phyloP scores from a whole-genome alignment of 257 asterid species.

The Solanum appendiculatum region DNA sequence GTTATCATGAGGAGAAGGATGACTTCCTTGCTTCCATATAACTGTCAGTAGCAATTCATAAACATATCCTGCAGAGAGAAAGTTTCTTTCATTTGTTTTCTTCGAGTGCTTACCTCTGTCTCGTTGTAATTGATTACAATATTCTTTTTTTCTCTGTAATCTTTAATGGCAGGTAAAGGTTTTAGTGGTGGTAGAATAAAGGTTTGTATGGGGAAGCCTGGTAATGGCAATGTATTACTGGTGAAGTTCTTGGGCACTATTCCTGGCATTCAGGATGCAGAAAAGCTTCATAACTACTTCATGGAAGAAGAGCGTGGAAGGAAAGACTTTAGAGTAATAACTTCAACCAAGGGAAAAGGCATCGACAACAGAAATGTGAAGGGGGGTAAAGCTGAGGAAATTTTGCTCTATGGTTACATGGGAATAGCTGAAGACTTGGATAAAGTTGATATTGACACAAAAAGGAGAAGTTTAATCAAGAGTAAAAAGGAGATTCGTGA shows the following conservation, averaged over 20 bases:
- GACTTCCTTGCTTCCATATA: neutral
- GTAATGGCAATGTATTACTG: slow-evolving; percentile 14
- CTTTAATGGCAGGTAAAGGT: slow-evolving; percentile 18
- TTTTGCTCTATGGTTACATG: slow-evolving; percentile 20
- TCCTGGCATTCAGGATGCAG: slow-evolving; percentile 21
- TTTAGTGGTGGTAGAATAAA: slow-evolving; percentile 14
- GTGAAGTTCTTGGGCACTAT: slow-evolving; percentile 25
- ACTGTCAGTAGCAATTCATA: neutral
- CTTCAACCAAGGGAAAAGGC: neutral
- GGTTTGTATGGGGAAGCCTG: slow-evolving; percentile 16
- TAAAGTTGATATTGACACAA: slow-evolving; percentile 23
- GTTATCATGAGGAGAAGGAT: neutral
- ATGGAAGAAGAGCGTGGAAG: slow-evolving; percentile 16
- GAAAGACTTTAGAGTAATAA: slow-evolving; percentile 1
- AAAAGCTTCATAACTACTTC: slow-evolving; percentile 23
- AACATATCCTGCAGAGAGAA: neutral
- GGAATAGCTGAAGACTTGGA: slow-evolving; percentile 31
- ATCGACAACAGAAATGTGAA: neutral
- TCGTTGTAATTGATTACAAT: neutral
- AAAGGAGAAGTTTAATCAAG: slow-evolving; percentile 17
- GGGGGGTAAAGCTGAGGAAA: slow-evolving; percentile 7
- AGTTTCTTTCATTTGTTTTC: neutral
- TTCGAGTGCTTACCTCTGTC: neutral
- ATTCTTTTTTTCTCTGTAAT: neutral
- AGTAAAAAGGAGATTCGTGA: slow-evolving; percentile 25